Conservation (phyloP, 2,329 filamentous ascomycete species). For the Fonsecaea monophora region DNA sequence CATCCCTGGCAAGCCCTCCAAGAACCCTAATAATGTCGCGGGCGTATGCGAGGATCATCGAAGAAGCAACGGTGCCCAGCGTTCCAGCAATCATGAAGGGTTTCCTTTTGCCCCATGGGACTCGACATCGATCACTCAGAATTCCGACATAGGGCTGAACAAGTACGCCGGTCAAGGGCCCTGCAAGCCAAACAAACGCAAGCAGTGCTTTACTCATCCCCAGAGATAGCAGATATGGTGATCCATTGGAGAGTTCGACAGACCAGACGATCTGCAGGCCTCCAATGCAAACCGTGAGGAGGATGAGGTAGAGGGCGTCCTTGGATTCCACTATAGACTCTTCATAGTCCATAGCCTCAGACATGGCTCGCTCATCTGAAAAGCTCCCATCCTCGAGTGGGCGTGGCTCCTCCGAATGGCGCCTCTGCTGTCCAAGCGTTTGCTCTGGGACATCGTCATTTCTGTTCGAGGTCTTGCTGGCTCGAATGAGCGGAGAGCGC, state of each 20-base stretch:
- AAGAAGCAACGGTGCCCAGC: conserved; percentile 68
- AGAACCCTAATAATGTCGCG: conserved; percentile 73
- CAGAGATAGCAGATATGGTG: conserved; percentile 79
- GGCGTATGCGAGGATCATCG: conserved; percentile 76
- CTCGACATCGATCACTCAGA: conserved; percentile 76
- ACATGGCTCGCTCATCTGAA: conserved; percentile 19
- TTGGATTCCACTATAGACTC: conserved; percentile 58
- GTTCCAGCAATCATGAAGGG: conserved; percentile 80
- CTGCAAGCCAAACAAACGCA: conserved; percentile 84
- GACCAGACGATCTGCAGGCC: conserved; percentile 95
- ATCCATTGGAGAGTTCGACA: conserved; percentile 91
- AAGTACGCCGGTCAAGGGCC: conserved; percentile 76
- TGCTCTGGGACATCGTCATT: conserved; percentile 28
- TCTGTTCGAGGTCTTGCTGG: conserved; percentile 19
- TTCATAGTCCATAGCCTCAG: conserved; percentile 28
- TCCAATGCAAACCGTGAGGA: conserved; percentile 85
- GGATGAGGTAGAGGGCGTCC: conserved; percentile 82
- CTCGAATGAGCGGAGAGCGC: conserved; percentile 38
- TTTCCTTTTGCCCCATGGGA: conserved; percentile 77
- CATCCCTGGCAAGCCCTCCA: conserved; percentile 73
- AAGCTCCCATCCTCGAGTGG: conserved; percentile 13
- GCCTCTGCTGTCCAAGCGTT: conserved; percentile 21
- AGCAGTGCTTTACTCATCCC: conserved; percentile 83
- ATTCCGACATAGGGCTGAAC: conserved; percentile 86
- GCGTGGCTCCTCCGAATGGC: conserved; percentile 16